Percentiles rank a stretch among this genome's conserved stretches.
Conservation (phyloP, 2,329 filamentous ascomycete genomes). For the Mycogone perniciosa region DNA sequence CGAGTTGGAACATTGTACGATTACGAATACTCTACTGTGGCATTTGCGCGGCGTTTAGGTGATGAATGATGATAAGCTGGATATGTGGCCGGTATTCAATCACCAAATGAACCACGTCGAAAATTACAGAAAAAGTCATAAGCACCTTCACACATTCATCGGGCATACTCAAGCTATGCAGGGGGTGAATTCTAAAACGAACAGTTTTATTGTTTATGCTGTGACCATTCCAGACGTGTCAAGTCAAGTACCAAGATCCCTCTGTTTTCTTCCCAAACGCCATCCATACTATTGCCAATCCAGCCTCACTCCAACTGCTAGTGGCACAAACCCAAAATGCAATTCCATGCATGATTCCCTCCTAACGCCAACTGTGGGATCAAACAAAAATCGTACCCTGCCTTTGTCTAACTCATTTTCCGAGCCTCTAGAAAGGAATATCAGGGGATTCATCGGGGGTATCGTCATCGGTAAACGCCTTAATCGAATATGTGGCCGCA, state of each 20-base stretch:
- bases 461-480: constrained; percentile 21
- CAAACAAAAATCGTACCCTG: background rate
- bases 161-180: no score
- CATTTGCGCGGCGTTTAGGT: constrained; percentile 31
- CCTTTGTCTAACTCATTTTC: background rate
- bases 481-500: constrained; percentile 82
- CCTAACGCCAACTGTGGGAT: constrained; percentile 7
- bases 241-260: background rate
- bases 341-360: background rate
- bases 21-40: constrained; percentile 23
- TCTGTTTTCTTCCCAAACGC: constrained; percentile 4
- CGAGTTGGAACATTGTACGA: constrained; percentile 27
- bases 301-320: background rate
- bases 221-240: background rate
- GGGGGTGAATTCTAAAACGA: no score
- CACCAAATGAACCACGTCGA: no score
- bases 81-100: no score
- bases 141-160: no score
- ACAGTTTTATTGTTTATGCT: no score
- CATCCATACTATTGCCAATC: constrained; percentile 1
- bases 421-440: background rate
- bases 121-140: no score
- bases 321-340: background rate
- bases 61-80: background rate
- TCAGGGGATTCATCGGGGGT: constrained; percentile 18